Conservation (phyloP, 805 yeast genomes). For the Kregervanrija pseudodelftensis region DNA sequence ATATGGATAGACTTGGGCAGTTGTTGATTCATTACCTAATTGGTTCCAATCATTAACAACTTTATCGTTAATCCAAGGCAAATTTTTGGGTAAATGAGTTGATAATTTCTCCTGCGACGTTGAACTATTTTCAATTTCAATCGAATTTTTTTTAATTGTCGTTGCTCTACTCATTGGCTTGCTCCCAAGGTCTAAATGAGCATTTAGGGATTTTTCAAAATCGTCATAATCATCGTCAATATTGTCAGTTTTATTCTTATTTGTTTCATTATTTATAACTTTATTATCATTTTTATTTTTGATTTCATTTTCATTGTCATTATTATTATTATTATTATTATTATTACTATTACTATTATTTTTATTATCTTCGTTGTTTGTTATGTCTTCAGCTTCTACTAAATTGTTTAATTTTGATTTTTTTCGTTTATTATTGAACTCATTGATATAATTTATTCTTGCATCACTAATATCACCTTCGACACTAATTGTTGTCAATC, state of each 20-base stretch:
- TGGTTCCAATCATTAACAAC: constrained; percentile 67
- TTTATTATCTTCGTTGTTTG: background rate
- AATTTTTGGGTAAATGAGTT: constrained; percentile 45
- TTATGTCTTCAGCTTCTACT: background rate
- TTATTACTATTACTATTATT: background rate
- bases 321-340: background rate
- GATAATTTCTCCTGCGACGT: constrained; percentile 9
- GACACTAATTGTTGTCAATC: constrained; percentile 76
- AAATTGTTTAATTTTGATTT: background rate
- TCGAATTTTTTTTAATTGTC: constrained; percentile 29
- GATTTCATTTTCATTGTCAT: background rate
- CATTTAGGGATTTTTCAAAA: background rate
- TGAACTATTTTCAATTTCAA: constrained; percentile 22
- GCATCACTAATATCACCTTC: constrained; percentile 64
- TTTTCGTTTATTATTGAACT: background rate
- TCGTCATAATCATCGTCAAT: no score
- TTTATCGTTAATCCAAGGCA: constrained; percentile 69
- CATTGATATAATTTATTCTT: constrained; percentile 6
- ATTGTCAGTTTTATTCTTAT: background rate
- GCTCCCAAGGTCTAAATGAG: constrained; percentile 8
- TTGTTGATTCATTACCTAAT: constrained; percentile 77
- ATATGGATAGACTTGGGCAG: constrained; percentile 96
- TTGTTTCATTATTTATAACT: background rate
- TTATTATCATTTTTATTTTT: background rate
- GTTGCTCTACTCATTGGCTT: constrained; percentile 24